phyloP scores from a whole-genome alignment of 2,329 filamentous ascomycete genomes.

The Amylocarpus encephaloides region DNA sequence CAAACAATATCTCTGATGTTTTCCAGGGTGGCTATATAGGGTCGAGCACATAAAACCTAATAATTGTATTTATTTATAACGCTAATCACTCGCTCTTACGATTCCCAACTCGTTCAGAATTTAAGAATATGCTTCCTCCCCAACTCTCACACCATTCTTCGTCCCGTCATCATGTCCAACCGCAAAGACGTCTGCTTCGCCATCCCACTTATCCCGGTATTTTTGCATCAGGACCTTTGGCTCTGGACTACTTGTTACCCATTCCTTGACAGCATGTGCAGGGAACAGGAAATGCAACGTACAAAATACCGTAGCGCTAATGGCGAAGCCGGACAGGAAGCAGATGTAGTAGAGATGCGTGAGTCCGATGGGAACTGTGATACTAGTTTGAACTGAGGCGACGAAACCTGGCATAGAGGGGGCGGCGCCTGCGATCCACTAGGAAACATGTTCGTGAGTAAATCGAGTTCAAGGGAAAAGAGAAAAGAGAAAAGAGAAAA shows the following conservation, averaged over 20 bases:
- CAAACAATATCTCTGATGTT: too few relatives aligned
- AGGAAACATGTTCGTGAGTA: background rate
- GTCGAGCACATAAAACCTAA: too few relatives aligned
- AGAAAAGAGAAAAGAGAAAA: background rate
- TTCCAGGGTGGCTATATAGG: too few relatives aligned
- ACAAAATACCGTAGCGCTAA: constrained; percentile 18
- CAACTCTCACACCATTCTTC: background rate
- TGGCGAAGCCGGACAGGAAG: constrained; percentile 19
- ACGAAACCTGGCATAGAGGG: constrained; percentile 40
- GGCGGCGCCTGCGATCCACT: constrained; percentile 37
- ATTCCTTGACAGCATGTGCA: constrained; percentile 1
- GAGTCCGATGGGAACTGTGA: constrained; percentile 33
- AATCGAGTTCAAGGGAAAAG: background rate
- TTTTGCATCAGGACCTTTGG: background rate
- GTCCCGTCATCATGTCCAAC: background rate
- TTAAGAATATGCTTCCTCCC: background rate
- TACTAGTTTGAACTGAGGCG: constrained; percentile 33
- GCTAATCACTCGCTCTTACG: too few relatives aligned
- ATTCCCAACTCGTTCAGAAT: too few relatives aligned
- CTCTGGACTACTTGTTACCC: background rate
- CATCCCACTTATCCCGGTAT: background rate
- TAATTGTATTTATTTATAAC: too few relatives aligned
- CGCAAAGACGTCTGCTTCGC: background rate
- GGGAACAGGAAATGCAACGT: constrained; percentile 19
- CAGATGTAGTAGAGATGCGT: constrained; percentile 21